phyloP scores from a whole-genome alignment of 2,329 filamentous ascomycete genomes.

The Botrytis fragariae region DNA sequence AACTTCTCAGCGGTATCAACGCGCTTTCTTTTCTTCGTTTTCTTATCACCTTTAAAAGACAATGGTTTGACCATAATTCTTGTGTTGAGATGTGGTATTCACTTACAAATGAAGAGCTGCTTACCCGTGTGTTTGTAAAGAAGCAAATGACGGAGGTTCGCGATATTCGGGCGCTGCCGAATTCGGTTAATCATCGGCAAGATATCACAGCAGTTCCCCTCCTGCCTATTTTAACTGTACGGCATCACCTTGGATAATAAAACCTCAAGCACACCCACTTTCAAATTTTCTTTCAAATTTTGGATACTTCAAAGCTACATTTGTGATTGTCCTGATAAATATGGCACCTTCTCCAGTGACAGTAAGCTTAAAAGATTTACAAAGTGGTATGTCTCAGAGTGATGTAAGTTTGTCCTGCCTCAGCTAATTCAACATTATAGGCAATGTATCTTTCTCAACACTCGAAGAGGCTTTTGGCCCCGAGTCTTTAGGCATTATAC shows the following conservation, averaged over 20 bases:
- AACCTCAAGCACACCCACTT: not conserved
- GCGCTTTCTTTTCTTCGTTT: slow-evolving; percentile 87
- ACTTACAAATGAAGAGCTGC: slow-evolving; percentile 4
- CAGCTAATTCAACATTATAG: slow-evolving; percentile 42
- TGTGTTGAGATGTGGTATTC: slow-evolving; percentile 14
- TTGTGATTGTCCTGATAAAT: not conserved
- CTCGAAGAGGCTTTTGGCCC: slow-evolving; percentile 84
- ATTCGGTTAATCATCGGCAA: slow-evolving; percentile 12
- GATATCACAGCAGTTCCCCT: not conserved
- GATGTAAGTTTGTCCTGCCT: not conserved
- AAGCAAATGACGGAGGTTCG: slow-evolving; percentile 8
- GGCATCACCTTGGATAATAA: not conserved
- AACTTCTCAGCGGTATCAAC: slow-evolving; percentile 46
- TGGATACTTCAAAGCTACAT: not conserved
- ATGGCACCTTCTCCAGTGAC: slow-evolving; percentile 42
- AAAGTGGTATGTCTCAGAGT: slow-evolving; percentile 48
- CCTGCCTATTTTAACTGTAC: not conserved
- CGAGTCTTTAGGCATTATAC: slow-evolving; percentile 83
- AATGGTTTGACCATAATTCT: slow-evolving; percentile 79
- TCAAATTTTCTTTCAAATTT: not conserved
- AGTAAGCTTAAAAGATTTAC: slow-evolving; percentile 60
- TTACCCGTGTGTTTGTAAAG: slow-evolving; percentile 3
- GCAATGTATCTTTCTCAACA: slow-evolving; percentile 63
- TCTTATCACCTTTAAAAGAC: slow-evolving; percentile 96
- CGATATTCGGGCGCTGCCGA: slow-evolving; percentile 14